These are phyloP conservation scores for Aspergillus udagawae DNA, from an alignment of 2,329 filamentous ascomycete genomes.

Conservation along the genomic window DNA sequence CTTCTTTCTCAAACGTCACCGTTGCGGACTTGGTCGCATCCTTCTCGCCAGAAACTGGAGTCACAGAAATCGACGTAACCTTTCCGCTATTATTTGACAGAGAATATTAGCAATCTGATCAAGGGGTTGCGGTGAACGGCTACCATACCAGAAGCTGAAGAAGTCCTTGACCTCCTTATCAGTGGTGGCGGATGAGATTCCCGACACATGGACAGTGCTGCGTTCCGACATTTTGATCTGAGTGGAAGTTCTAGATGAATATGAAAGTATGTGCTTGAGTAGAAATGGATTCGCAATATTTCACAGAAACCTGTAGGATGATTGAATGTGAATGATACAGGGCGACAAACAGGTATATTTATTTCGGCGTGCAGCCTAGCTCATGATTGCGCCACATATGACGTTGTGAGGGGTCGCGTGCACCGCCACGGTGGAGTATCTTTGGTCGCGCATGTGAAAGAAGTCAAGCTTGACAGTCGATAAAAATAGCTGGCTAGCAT, in stretches of 20 bases:
- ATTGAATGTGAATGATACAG: neutral
- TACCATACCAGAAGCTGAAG: slow-evolving; percentile 84
- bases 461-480: too few relatives aligned
- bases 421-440: slow-evolving; percentile 25
- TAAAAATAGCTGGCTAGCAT: neutral
- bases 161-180: slow-evolving; percentile 94
- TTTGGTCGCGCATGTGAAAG: slow-evolving; percentile 10
- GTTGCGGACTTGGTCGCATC: slow-evolving; percentile 74
- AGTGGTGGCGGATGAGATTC: slow-evolving; percentile 75
- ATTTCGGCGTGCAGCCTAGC: slow-evolving; percentile 6
- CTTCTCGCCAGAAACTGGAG: slow-evolving; percentile 49
- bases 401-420: slow-evolving; percentile 25
- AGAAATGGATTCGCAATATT: neutral
- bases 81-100: slow-evolving; percentile 63
- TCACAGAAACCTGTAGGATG: neutral
- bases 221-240: slow-evolving; percentile 50
- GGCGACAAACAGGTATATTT: slow-evolving; percentile 11
- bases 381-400: slow-evolving; percentile 29
- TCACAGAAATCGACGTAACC: slow-evolving; percentile 78
- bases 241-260: neutral
- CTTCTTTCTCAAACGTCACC: slow-evolving; percentile 96
- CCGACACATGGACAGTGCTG: slow-evolving; percentile 79
- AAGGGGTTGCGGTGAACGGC: neutral
- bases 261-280: neutral
- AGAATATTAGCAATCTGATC: neutral